Evolutionary conservation across 257 asterid species (phyloP).

Genomic region (Solanum tarijense): DNA sequence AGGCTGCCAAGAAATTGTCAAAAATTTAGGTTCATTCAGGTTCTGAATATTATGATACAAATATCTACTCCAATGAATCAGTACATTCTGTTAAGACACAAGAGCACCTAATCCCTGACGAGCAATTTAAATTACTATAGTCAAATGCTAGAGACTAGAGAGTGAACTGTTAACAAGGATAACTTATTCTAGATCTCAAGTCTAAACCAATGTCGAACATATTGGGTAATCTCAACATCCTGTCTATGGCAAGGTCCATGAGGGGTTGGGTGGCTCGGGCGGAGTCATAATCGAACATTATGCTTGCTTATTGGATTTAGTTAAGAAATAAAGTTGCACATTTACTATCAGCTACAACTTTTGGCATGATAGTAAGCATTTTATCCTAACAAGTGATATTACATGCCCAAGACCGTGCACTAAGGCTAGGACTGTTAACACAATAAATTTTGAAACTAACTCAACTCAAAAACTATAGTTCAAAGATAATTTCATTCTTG

Average conservation of each 20-base stretch:
- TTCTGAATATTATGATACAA: neutral
- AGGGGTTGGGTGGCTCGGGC: too few species aligned
- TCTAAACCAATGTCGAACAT: neutral
- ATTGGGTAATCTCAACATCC: too few species aligned
- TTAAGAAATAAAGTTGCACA: too few species aligned
- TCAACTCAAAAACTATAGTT: neutral
- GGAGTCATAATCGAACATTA: too few species aligned
- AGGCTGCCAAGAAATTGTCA: neutral
- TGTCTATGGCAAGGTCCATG: too few species aligned
- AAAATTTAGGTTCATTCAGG: neutral
- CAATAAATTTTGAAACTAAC: neutral
- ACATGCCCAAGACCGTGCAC: neutral
- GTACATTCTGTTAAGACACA: neutral
- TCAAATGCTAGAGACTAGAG: neutral
- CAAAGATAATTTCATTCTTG: neutral
- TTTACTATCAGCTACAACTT: too few species aligned
- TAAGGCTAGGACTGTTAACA: neutral
- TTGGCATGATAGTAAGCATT: too few species aligned
- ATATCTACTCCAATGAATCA: neutral
- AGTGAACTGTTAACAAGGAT: neutral
- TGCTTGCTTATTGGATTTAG: too few species aligned
- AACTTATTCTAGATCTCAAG: neutral
- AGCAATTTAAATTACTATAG: neutral
- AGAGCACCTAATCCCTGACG: neutral
- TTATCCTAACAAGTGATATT: too few species aligned